Evolutionary conservation across 2,329 filamentous ascomycete genomes (phyloP).

Genomic region (Alternaria tenuissima): DNA sequence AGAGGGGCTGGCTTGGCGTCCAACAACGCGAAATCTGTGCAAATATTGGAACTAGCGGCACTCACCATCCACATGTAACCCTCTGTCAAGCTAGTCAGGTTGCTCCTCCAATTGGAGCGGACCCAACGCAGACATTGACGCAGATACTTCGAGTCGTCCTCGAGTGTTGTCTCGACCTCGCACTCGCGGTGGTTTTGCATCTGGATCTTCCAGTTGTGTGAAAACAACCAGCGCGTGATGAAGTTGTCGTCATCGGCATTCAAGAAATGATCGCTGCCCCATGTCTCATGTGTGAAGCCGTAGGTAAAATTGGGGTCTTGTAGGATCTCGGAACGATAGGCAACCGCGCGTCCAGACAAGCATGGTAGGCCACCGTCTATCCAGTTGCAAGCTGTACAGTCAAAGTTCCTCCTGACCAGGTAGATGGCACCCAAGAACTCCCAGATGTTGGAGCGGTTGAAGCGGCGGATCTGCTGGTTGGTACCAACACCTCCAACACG

Average conservation of each 20-base stretch:
- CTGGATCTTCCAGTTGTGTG: slow-evolving; percentile 90
- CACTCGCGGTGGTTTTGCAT: slow-evolving; percentile 93
- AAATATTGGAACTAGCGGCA: slow-evolving; percentile 33
- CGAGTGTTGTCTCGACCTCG: slow-evolving; percentile 84
- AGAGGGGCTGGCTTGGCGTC: slow-evolving; percentile 42
- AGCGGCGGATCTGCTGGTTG: slow-evolving; percentile 83
- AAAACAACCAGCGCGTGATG: slow-evolving; percentile 94
- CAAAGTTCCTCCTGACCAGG: slow-evolving; percentile 92
- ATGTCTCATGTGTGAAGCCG: slow-evolving; percentile 87
- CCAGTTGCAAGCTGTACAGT: slow-evolving; percentile 94
- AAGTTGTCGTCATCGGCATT: slow-evolving; percentile 99
- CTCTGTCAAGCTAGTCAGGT: slow-evolving; percentile 88
- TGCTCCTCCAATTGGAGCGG: slow-evolving; percentile 97
- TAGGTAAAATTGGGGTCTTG: slow-evolving; percentile 85
- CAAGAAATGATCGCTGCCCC: slow-evolving; percentile 75
- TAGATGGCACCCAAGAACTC: slow-evolving; percentile 93
- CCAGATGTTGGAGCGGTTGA: slow-evolving; percentile 71
- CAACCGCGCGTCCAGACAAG: slow-evolving; percentile 92
- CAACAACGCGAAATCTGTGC: slow-evolving; percentile 34
- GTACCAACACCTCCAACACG: slow-evolving; percentile 90
- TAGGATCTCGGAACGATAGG: slow-evolving; percentile 88
- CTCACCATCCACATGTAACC: slow-evolving; percentile 85
- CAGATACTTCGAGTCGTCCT: slow-evolving; percentile 86
- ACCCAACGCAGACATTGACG: slow-evolving; percentile 96
- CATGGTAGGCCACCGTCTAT: slow-evolving; percentile 96